A percentile compares a stretch with the other conserved stretches of the same genome.
These are phyloP conservation scores for Neoarthrinium moseri DNA, from an alignment of 2,329 filamentous ascomycete species.

Conservation along the genomic window DNA sequence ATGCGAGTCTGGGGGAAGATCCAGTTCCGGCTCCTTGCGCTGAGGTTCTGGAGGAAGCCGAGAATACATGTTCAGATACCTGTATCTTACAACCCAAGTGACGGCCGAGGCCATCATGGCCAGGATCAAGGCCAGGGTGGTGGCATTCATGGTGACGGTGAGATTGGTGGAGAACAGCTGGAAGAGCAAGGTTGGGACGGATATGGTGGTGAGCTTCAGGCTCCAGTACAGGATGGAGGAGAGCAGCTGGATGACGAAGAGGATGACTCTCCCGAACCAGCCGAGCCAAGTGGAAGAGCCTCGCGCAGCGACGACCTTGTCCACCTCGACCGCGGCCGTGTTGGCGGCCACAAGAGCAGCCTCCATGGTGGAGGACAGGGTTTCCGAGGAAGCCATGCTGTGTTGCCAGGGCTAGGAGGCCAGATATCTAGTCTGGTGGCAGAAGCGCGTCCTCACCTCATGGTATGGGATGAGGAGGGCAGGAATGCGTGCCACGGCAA, in stretches of 20 bases:
- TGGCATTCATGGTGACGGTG: slow-evolving; percentile 98
- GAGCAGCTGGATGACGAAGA: slow-evolving; percentile 53
- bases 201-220: slow-evolving; percentile 83
- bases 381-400: slow-evolving; percentile 19
- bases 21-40: slow-evolving; percentile 91
- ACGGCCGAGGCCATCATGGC: slow-evolving; percentile 76
- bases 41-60: slow-evolving; percentile 91
- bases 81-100: slow-evolving; percentile 93
- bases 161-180: slow-evolving; percentile 59
- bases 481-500: no score
- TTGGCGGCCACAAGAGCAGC: slow-evolving; percentile 21
- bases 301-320: slow-evolving; percentile 21
- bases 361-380: slow-evolving; percentile 21
- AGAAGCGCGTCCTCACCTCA: background rate
- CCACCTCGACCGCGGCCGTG: slow-evolving; percentile 19
- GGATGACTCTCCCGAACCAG: slow-evolving; percentile 52
- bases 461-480: no score
- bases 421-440: background rate
- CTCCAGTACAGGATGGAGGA: slow-evolving; percentile 71
- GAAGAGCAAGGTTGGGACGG: slow-evolving; percentile 84
- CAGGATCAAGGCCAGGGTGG: slow-evolving; percentile 84
- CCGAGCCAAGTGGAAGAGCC: slow-evolving; percentile 53
- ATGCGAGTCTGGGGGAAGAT: slow-evolving; percentile 90
- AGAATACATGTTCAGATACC: slow-evolving; percentile 96
- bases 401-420: background rate